Evolutionary conservation across 441 rosid species (phyloP).

Genomic region (Kokia cookei): DNA sequence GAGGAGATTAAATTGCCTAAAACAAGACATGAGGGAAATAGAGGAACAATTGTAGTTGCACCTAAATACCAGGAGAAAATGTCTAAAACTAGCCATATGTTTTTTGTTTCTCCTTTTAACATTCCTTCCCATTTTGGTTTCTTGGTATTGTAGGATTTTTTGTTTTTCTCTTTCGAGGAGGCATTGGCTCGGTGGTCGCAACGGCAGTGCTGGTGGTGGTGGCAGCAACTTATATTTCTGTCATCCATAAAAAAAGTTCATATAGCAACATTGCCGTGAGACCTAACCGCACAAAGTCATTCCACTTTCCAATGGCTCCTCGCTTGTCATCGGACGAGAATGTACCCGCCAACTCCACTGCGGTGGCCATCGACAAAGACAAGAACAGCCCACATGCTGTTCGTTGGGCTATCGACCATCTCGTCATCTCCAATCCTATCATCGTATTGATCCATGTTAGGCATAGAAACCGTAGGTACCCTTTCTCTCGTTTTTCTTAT

Average conservation of each 20-base stretch:
- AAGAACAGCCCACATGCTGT: slow-evolving; percentile 75
- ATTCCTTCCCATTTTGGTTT: background rate
- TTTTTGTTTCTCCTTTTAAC: background rate
- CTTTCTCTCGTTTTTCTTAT: slow-evolving; percentile 17
- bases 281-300: background rate
- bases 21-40: background rate
- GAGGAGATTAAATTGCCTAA: slow-evolving; percentile 9
- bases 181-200: background rate
- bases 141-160: background rate
- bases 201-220: background rate
- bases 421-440: slow-evolving; percentile 25
- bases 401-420: slow-evolving; percentile 82
- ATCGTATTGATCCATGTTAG: slow-evolving; percentile 64
- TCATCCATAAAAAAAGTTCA: background rate
- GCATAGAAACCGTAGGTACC: slow-evolving; percentile 65
- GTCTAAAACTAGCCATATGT: background rate
- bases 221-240: background rate
- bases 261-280: background rate
- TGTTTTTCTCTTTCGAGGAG: background rate
- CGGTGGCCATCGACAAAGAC: slow-evolving; percentile 73
- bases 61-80: background rate
- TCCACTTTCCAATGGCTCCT: slow-evolving; percentile 25
- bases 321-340: slow-evolving; percentile 20
- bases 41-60: background rate
- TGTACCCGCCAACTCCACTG: slow-evolving; percentile 34